Percentiles rank a stretch among this genome's conserved stretches.
These are phyloP conservation scores for Diaporthe ampelina DNA, from an alignment of 2,329 filamentous ascomycete genomes.

Conservation along the genomic window DNA sequence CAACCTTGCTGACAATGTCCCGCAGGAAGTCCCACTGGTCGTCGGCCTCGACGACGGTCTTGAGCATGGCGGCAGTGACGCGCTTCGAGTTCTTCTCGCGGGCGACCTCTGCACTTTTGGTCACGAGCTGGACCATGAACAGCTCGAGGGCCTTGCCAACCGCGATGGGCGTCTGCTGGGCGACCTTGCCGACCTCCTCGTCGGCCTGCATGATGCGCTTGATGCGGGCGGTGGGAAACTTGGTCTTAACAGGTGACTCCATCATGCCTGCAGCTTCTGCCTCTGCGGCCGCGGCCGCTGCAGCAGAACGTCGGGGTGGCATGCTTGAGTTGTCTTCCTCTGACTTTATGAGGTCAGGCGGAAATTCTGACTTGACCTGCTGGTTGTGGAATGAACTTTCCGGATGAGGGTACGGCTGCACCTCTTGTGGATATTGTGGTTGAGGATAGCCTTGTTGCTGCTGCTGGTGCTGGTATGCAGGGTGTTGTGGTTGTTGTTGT, in stretches of 20 bases:
- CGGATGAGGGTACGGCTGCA: constrained; percentile 28
- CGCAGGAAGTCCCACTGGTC: constrained; percentile 95
- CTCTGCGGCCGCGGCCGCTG: constrained; percentile 50
- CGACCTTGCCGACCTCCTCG: constrained; percentile 98
- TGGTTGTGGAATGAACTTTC: constrained; percentile 44
- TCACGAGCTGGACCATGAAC: constrained; percentile 96
- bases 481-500: constrained; percentile 22
- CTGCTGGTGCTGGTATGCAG: constrained; percentile 33
- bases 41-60: constrained; percentile 88
- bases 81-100: constrained; percentile 87
- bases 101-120: constrained; percentile 88
- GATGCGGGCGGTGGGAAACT: constrained; percentile 96
- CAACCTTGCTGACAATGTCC: constrained; percentile 91
- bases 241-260: constrained; percentile 86
- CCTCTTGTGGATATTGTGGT: constrained; percentile 24
- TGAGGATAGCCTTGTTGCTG: constrained; percentile 37
- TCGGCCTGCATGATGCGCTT: constrained; percentile 99
- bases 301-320: constrained; percentile 55
- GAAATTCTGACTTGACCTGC: constrained; percentile 45
- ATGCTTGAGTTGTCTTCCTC: constrained; percentile 47
- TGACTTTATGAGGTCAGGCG: constrained; percentile 43
- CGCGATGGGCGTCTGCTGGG: constrained; percentile 95
- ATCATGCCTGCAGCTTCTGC: constrained; percentile 59
- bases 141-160: constrained; percentile 96
- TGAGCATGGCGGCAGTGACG: constrained; percentile 91